These are phyloP conservation scores for Saccharomyces hybrid DNA, from an alignment of 1,139 yeast genomes.

Conservation along the genomic window DNA sequence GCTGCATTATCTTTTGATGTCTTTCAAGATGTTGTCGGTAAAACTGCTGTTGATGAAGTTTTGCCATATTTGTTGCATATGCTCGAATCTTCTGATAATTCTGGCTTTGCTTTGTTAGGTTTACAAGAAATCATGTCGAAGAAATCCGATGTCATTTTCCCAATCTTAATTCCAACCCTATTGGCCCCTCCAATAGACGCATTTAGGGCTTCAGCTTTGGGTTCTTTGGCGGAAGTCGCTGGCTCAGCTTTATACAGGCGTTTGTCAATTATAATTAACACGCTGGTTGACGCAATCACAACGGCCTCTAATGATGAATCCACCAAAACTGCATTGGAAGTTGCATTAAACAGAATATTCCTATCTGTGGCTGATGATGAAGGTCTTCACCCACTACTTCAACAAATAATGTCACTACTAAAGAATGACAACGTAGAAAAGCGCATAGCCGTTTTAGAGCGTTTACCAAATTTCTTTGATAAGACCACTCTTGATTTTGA, in stretches of 20 bases:
- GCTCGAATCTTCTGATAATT: slow-evolving; percentile 54
- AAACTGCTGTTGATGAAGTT: slow-evolving; percentile 78
- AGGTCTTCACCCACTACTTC: slow-evolving; percentile 80
- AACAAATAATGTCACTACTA: slow-evolving; percentile 66
- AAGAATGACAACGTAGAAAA: slow-evolving; percentile 67
- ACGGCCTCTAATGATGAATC: slow-evolving; percentile 34
- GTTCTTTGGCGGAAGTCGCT: slow-evolving; percentile 86
- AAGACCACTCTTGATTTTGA: slow-evolving; percentile 63
- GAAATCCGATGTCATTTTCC: slow-evolving; percentile 87
- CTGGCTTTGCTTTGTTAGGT: slow-evolving; percentile 79
- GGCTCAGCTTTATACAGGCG: slow-evolving; percentile 75
- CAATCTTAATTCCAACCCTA: slow-evolving; percentile 81
- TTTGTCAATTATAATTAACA: slow-evolving; percentile 60
- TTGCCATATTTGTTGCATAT: slow-evolving; percentile 74
- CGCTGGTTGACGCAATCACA: slow-evolving; percentile 59
- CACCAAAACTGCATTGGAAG: slow-evolving; percentile 38
- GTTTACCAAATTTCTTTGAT: slow-evolving; percentile 66
- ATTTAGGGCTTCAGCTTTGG: slow-evolving; percentile 79
- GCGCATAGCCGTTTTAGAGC: slow-evolving; percentile 60
- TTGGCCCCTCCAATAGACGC: slow-evolving; percentile 74
- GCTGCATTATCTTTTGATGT: slow-evolving; percentile 90
- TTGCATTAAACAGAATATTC: slow-evolving; percentile 60
- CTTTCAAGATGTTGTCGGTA: slow-evolving; percentile 75
- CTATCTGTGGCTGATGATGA: slow-evolving; percentile 70
- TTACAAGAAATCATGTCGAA: slow-evolving; percentile 88